Percentiles rank a stretch among this genome's conserved stretches.
These are phyloP conservation scores for Lactarius pseudohatsudake DNA, from an alignment of 768 basidiomycete species.

Conservation along the genomic window DNA sequence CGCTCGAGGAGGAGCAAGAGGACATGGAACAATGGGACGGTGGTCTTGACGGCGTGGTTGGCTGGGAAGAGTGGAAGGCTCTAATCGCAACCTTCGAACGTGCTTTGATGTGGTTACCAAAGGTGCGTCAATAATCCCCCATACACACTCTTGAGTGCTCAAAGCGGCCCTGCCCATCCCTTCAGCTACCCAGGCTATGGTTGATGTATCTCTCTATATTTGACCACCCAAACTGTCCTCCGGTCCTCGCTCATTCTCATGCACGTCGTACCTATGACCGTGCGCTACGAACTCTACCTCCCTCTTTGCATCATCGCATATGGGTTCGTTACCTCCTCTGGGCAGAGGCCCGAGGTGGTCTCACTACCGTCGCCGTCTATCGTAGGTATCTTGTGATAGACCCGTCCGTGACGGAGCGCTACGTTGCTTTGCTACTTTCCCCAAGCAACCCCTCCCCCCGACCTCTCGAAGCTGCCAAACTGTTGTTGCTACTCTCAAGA, in stretches of 20 bases:
- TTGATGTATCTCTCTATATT: conserved; percentile 89
- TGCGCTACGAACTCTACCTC: conserved; percentile 88
- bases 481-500: conserved; percentile 79
- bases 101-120: conserved; percentile 92
- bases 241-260: conserved; percentile 81
- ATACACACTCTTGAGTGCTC: conserved; percentile 2
- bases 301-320: conserved; percentile 86
- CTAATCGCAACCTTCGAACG: conserved; percentile 89
- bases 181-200: conserved; percentile 91
- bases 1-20: conserved; percentile 80
- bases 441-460: conserved; percentile 60
- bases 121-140: conserved; percentile 49
- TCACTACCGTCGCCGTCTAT: conserved; percentile 79
- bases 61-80: conserved; percentile 94
- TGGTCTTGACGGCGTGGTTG: conserved; percentile 84
- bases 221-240: conserved; percentile 85
- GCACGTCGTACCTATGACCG: conserved; percentile 94
- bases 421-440: conserved; percentile 64
- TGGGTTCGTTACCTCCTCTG: conserved; percentile 93
- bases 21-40: conserved; percentile 84
- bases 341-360: conserved; percentile 81
- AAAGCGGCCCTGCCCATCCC: background rate
- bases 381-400: conserved; percentile 86
- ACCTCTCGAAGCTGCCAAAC: conserved; percentile 91
- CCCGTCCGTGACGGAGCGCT: conserved; percentile 77